Conservation (phyloP, 1,284 basidiomycete genomes). For the Pseudozyma flocculosa region DNA sequence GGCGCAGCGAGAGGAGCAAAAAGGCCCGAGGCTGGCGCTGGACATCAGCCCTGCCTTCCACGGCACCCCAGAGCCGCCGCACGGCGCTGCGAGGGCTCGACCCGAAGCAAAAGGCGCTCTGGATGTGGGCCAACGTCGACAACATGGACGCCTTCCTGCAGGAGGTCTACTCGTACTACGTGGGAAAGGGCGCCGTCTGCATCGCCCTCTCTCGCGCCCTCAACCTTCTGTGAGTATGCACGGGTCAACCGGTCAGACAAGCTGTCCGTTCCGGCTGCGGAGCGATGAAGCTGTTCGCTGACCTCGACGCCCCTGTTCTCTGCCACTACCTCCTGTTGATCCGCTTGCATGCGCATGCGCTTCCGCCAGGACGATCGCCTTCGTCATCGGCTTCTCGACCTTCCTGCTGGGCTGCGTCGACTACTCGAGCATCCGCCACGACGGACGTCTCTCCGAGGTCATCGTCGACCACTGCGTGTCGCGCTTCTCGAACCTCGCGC, state of each 20-base stretch:
- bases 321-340: neutral
- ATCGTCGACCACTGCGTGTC: slow-evolving; percentile 60
- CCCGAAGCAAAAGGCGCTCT: slow-evolving; percentile 66
- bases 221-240: slow-evolving; percentile 81
- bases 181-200: slow-evolving; percentile 91
- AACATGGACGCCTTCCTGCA: slow-evolving; percentile 93
- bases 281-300: too few species aligned
- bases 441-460: slow-evolving; percentile 47
- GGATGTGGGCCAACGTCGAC: slow-evolving; percentile 98
- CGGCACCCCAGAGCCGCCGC: slow-evolving; percentile 11
- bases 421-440: slow-evolving; percentile 68
- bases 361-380: slow-evolving; percentile 95
- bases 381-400: slow-evolving; percentile 94
- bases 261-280: too few species aligned
- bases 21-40: slow-evolving; percentile 9
- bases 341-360: too few species aligned
- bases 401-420: slow-evolving; percentile 94
- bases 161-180: slow-evolving; percentile 92
- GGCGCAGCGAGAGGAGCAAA: too few species aligned
- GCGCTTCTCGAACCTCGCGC: slow-evolving; percentile 78
- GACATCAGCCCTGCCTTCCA: slow-evolving; percentile 8
- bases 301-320: neutral
- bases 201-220: slow-evolving; percentile 83
- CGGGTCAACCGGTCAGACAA: too few species aligned
- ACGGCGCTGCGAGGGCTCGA: slow-evolving; percentile 20